Evolutionary conservation across 2,329 filamentous ascomycete genomes (phyloP), one percentile per base, ranked within the genome.

Genomic region (Metarhizium humberi): DNA sequence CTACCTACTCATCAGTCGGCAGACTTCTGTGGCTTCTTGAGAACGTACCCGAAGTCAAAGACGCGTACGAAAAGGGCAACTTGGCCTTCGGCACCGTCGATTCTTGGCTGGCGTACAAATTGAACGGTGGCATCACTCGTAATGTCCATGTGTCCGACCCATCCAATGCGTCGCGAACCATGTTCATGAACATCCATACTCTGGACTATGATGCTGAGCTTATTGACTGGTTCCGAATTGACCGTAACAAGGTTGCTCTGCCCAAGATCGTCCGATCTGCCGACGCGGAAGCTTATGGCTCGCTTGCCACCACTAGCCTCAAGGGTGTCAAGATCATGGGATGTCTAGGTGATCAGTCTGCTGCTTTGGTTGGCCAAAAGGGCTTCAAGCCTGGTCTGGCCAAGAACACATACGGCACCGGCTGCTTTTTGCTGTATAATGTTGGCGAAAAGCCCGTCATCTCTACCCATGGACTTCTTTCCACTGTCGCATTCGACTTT

Each of bases 341-440:
- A 59, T 91, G 87, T 69, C 73, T 92, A 30, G 89, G 89, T 55
- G 88, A 94, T 66, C 89, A 94, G 68, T 91, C 88, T 38, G 86
- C 88, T 11, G 89, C 88, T 4, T 73, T 92, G 48, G 88, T 92
- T 32, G 89, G 89, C 29, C 88, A 91, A 66, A 86, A 87, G 67
- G 88, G 85, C 2, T 92, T 92, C 69, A 79, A 77, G 2, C 85
- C 87, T 8, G 89, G 89, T 55, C 77, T 80, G 55, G 89, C 88
- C 51, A 92, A 92, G 76, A 92, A 92, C 69, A 92, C 89, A 0
- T 92, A 92, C 67, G 89, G 89, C 45, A 92, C 89, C 0, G 89
- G 89, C 25, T 92, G 88, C 69, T 94, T 94, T 75, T 72, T 92
- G 60, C 80, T 92, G 6, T 92, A 91, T 73, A 92, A 94, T 65